phyloP scores from a whole-genome alignment of 2,329 filamentous ascomycete species.

The Penicillium sp. region DNA sequence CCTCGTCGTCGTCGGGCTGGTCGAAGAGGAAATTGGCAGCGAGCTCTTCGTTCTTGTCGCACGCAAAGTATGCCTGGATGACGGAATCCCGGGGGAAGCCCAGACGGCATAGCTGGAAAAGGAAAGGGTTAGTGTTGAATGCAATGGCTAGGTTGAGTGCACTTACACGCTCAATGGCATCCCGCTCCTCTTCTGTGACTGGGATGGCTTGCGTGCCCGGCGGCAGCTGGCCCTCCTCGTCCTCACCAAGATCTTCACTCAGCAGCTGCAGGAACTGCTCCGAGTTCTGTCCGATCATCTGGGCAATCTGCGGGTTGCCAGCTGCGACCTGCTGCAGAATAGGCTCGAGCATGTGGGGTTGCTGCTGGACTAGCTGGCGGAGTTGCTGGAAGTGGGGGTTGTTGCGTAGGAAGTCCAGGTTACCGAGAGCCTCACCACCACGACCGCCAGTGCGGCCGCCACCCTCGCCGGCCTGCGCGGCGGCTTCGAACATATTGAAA shows the following conservation, averaged over 20 bases:
- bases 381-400: slow-evolving; percentile 98
- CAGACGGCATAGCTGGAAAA: slow-evolving; percentile 71
- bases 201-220: slow-evolving; percentile 84
- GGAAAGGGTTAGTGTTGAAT: slow-evolving; percentile 13
- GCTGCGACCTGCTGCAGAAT: slow-evolving; percentile 94
- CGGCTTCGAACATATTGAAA: slow-evolving; percentile 89
- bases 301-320: slow-evolving; percentile 89
- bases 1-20: slow-evolving; percentile 76
- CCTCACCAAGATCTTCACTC: slow-evolving; percentile 70
- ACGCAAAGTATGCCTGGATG: slow-evolving; percentile 98
- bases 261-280: slow-evolving; percentile 89
- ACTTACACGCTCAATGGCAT: slow-evolving; percentile 89
- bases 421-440: slow-evolving; percentile 60
- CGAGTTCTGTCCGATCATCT: slow-evolving; percentile 85
- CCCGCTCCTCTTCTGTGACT: slow-evolving; percentile 92
- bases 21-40: slow-evolving; percentile 98
- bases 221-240: slow-evolving; percentile 67
- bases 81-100: slow-evolving; percentile 90
- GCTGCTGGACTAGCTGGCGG: slow-evolving; percentile 92
- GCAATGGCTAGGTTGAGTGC: not conserved
- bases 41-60: slow-evolving; percentile 98
- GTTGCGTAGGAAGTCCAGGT: slow-evolving; percentile 87
- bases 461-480: slow-evolving; percentile 63
- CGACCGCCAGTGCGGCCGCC: slow-evolving; percentile 47
- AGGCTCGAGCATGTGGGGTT: slow-evolving; percentile 97